phyloP scores from a whole-genome alignment of 2,329 filamentous ascomycete genomes.

The Acephala macrosclerotiorum region DNA sequence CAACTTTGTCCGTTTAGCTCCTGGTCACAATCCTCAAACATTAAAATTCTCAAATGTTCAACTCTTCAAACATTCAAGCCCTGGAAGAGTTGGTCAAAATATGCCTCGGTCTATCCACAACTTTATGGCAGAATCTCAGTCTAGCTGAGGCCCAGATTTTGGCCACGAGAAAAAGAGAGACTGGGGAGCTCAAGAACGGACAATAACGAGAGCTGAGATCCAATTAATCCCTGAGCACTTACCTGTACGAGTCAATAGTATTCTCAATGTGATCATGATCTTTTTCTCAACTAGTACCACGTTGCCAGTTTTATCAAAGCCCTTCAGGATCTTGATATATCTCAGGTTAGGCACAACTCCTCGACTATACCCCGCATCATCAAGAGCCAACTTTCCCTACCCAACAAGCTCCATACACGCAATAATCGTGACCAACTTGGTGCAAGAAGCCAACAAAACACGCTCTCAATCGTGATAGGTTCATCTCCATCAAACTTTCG shows the following conservation, averaged over 20 bases:
- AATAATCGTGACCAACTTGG: not conserved
- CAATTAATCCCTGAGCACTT: not conserved
- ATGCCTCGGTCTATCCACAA: too few species aligned
- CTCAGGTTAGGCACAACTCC: not conserved
- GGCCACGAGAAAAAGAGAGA: not conserved
- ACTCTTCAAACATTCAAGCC: too few species aligned
- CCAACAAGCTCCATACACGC: not conserved
- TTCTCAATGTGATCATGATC: not conserved
- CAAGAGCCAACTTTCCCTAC: not conserved
- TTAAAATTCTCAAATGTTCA: too few species aligned
- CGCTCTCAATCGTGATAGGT: not conserved
- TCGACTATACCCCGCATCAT: not conserved
- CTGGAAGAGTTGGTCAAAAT: too few species aligned
- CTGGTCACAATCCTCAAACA: too few species aligned
- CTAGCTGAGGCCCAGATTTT: not conserved
- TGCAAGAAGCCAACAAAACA: not conserved
- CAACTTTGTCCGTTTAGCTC: not conserved
- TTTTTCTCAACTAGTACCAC: not conserved
- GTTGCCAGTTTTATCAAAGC: not conserved
- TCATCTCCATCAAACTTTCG: constrained; percentile 1
- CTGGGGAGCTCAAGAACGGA: not conserved
- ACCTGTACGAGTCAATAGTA: not conserved
- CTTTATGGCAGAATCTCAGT: not conserved
- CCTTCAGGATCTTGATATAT: not conserved
- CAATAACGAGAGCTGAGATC: not conserved